Base-by-base conservation (phyloP, 2,329 filamentous ascomycete species). In the Aspergillus persii region DNA sequence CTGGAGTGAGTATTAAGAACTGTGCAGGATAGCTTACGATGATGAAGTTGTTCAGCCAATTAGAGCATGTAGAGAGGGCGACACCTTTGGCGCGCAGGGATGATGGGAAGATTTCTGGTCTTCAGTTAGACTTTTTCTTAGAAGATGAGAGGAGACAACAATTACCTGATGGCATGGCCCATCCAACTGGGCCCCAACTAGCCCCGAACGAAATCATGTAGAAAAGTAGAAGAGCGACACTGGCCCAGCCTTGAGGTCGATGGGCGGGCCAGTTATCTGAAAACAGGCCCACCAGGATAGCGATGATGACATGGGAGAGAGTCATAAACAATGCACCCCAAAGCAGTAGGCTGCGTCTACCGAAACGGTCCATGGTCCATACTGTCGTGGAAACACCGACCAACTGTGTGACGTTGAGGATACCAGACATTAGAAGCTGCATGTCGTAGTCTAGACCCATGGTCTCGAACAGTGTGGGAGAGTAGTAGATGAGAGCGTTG, bases 1-100 rank as follows among this genome's bases (percentile, higher is more conserved):
- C 12, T 3, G 33, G 2, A 11, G 31, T 58, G 57, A 53, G 52
- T 44, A 36, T 55, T 36, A n/a, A n/a, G 23, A 44, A 4, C 23
- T 29, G 27, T 23, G 6, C 60, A 73, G 75, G 3, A 57, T 8
- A 30, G 68, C 71, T 67, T 58, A 76, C 76, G 29, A 87, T 84
- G 53, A 86, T 82, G 62, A 88, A 88, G 69, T 88, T 87, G 69
- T 83, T 85, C 2, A 87, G 72, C 80, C 88, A 90, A 73, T 86
- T 88, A 5, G 81, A 82, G 59, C 81, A 84, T 0, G 86, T 88
- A 0, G 84, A 85, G 2, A 89, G 75, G 1, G 86, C 86, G 0
- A 88, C 86, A 36, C 88, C 88, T 69, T 89, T 90, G 2, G 86
- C 86, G 6, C 86, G 79, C 0, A 84, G 74, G 0, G 79, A 80